Conservation (phyloP, 371 early-diverging fungal genomes). For the Sporodiniella umbellata region DNA sequence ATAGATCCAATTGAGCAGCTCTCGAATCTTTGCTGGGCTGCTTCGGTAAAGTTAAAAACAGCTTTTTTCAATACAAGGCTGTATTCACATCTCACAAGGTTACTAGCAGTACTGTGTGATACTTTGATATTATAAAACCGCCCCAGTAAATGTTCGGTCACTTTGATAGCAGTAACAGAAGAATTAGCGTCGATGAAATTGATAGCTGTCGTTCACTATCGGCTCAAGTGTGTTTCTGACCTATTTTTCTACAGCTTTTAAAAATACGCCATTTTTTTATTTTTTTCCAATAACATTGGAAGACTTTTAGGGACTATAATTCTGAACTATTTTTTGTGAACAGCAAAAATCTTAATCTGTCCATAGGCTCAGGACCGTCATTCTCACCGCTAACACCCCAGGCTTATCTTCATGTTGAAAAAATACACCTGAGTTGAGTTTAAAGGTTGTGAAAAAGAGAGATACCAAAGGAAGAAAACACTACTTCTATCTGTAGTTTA, state of each 20-base stretch:
- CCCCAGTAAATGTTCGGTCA: conserved; percentile 4
- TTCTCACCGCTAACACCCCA: conserved; percentile 3
- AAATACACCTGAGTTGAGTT: no score
- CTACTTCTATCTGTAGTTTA: neutral
- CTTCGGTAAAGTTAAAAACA: conserved; percentile 1
- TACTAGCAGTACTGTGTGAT: conserved; percentile 7
- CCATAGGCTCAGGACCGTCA: conserved; percentile 6
- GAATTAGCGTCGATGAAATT: neutral
- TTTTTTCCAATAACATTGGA: conserved; percentile 1
- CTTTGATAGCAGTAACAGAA: conserved; percentile 1
- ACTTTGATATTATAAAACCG: conserved; percentile 3
- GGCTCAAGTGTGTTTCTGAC: conserved; percentile 6
- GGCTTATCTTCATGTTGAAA: conserved; percentile 4
- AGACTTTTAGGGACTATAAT: neutral
- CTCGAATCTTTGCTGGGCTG: no score
- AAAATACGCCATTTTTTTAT: conserved; percentile 2
- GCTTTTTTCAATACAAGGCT: conserved; percentile 3
- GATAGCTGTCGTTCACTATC: conserved; percentile 10
- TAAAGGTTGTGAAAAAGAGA: neutral
- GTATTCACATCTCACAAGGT: conserved; percentile 6
- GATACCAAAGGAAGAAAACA: neutral
- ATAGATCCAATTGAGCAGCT: no score
- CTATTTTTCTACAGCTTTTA: conserved; percentile 9
- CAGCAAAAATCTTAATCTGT: neutral
- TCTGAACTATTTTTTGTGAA: conserved; percentile 4